phyloP scores from a whole-genome alignment of 495 filamentous ascomycete genomes.

The Penicillium egyptiacum region DNA sequence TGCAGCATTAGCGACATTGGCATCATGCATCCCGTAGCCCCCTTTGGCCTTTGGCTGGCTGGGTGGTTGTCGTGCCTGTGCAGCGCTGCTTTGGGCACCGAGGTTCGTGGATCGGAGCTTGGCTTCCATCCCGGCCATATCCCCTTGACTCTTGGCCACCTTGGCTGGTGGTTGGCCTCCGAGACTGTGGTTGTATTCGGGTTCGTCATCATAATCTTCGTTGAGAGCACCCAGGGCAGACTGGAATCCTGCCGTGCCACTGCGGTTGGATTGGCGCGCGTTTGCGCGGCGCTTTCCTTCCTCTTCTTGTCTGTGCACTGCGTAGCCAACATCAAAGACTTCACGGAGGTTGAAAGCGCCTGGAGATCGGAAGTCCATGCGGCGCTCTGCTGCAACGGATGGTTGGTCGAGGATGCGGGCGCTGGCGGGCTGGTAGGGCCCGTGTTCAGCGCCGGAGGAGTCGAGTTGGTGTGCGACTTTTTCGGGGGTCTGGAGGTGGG shows the following conservation, averaged over 20 bases:
- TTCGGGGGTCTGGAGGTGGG: conserved; percentile 51
- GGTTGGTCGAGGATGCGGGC: conserved; percentile 51
- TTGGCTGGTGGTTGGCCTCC: conserved; percentile 59
- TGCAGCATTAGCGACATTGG: conserved; percentile 75
- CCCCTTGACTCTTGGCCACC: conserved; percentile 62
- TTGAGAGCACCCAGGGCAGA: conserved; percentile 66
- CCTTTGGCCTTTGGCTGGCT: conserved; percentile 49
- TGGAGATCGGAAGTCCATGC: conserved; percentile 93
- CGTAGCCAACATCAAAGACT: conserved; percentile 95
- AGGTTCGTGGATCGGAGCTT: conserved; percentile 81
- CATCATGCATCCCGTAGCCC: conserved; percentile 81
- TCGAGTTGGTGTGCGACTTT: conserved; percentile 41
- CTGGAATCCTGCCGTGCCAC: conserved; percentile 48
- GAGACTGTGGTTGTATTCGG: conserved; percentile 36
- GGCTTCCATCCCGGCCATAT: conserved; percentile 79
- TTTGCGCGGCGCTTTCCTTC: conserved; percentile 87
- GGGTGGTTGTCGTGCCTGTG: conserved; percentile 58
- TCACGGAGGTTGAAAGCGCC: conserved; percentile 94
- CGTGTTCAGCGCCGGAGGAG: conserved; percentile 38
- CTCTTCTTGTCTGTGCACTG: conserved; percentile 94
- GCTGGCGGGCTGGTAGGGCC: conserved; percentile 41
- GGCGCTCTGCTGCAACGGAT: conserved; percentile 56
- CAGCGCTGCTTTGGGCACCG: conserved; percentile 51
- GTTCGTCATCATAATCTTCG: conserved; percentile 64
- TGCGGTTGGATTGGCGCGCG: conserved; percentile 68